Evolutionary conservation across 2,329 filamentous ascomycete genomes (phyloP).

Genomic region (Ilyonectria destructans): DNA sequence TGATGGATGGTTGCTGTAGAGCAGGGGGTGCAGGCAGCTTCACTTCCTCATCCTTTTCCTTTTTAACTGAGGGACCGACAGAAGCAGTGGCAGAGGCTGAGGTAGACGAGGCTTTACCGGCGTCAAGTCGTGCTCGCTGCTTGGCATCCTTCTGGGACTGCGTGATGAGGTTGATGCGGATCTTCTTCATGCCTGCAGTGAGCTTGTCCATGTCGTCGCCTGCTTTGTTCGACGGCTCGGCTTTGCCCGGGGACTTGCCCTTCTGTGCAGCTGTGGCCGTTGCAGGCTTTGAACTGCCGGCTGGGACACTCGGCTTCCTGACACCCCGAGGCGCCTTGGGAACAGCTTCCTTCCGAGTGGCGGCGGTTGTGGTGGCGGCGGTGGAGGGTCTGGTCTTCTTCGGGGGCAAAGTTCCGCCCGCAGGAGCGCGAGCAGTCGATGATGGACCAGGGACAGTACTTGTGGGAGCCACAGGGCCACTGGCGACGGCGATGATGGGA

Average conservation of each 20-base stretch:
- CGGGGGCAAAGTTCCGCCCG: slow-evolving; percentile 62
- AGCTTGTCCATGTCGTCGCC: slow-evolving; percentile 68
- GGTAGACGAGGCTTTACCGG: slow-evolving; percentile 38
- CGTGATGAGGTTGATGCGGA: slow-evolving; percentile 75
- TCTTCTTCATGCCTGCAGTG: slow-evolving; percentile 73
- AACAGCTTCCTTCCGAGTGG: slow-evolving; percentile 61
- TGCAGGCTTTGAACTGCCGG: slow-evolving; percentile 36
- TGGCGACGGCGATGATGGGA: slow-evolving; percentile 28
- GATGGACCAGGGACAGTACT: slow-evolving; percentile 58
- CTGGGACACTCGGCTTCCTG: slow-evolving; percentile 55
- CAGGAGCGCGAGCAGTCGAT: slow-evolving; percentile 58
- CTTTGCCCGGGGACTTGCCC: slow-evolving; percentile 34
- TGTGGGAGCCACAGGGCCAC: slow-evolving; percentile 41
- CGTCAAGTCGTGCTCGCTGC: slow-evolving; percentile 53
- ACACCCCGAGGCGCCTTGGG: slow-evolving; percentile 53
- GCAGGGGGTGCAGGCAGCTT: slow-evolving; percentile 10
- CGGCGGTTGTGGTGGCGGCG: slow-evolving; percentile 55
- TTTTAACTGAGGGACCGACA: slow-evolving; percentile 3
- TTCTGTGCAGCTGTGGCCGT: slow-evolving; percentile 26
- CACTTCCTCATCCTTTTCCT: slow-evolving; percentile 6
- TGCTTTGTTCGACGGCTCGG: slow-evolving; percentile 30
- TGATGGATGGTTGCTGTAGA: slow-evolving; percentile 18
- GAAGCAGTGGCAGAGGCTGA: slow-evolving; percentile 19
- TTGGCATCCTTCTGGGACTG: slow-evolving; percentile 72
- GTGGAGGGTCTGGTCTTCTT: slow-evolving; percentile 74